These are phyloP conservation scores for Annulohypoxylon moriforme DNA, from an alignment of 495 filamentous ascomycete genomes.

Conservation along the genomic window DNA sequence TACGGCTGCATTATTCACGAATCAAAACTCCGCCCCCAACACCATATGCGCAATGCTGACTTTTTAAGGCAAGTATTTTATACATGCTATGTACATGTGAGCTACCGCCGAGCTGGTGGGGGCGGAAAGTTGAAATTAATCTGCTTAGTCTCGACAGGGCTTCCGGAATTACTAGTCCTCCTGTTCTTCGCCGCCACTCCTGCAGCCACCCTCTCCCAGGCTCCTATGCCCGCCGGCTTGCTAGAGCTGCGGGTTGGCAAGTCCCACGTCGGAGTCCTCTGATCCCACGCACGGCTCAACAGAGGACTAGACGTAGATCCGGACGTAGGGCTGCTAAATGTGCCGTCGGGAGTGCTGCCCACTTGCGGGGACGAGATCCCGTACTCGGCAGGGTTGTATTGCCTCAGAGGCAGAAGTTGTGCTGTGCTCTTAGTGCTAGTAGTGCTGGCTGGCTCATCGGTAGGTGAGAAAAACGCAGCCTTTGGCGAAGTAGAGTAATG, in stretches of 20 bases:
- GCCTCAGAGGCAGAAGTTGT: conserved; percentile 50
- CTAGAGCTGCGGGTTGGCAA: conserved; percentile 27
- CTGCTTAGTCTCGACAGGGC: conserved; percentile 45
- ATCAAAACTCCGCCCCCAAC: neutral
- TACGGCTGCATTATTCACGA: neutral
- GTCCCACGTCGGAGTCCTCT: conserved; percentile 29
- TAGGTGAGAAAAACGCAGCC: conserved; percentile 46
- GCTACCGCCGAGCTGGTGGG: conserved; percentile 41
- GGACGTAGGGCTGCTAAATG: conserved; percentile 49
- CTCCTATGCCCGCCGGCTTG: conserved; percentile 23
- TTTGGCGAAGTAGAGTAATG: conserved; percentile 51
- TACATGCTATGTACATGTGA: conserved; percentile 9
- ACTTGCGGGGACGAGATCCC: conserved; percentile 42
- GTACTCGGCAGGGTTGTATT: conserved; percentile 58
- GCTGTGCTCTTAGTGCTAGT: conserved; percentile 50
- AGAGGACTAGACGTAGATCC: conserved; percentile 51
- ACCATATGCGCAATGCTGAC: no score
- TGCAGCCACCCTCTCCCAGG: conserved; percentile 38
- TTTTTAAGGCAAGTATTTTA: no score
- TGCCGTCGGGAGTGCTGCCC: conserved; percentile 23
- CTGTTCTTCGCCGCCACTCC: conserved; percentile 36
- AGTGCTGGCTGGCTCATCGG: conserved; percentile 49
- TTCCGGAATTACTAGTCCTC: conserved; percentile 42
- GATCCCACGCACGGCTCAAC: conserved; percentile 45
- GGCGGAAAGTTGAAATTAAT: conserved; percentile 47